Evolutionary conservation across 306 rosid genomes (phyloP).

Genomic region (Acacia melanoxylon): DNA sequence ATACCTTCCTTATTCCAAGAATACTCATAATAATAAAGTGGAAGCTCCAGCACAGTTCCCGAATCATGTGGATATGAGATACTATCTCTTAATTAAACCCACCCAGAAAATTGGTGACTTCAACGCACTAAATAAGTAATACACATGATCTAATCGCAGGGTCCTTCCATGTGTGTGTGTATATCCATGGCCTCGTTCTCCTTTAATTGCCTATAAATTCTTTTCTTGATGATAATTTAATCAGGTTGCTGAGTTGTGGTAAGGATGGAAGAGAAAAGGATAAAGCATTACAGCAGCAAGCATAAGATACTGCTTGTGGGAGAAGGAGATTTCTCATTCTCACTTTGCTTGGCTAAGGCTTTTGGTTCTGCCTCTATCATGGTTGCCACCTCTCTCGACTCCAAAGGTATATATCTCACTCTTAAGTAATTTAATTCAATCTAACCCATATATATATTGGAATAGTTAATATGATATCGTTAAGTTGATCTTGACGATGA

Average conservation of each 20-base stretch:
- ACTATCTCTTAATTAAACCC: background rate
- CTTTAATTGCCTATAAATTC: background rate
- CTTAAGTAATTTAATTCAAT: too few species aligned
- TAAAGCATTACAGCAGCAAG: slow-evolving; percentile 31
- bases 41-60: background rate
- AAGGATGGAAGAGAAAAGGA: slow-evolving; percentile 27
- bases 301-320: slow-evolving; percentile 51
- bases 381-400: slow-evolving; percentile 48
- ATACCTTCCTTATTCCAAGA: too few species aligned
- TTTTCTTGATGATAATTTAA: background rate
- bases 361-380: slow-evolving; percentile 42
- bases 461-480: too few species aligned
- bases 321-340: slow-evolving; percentile 59
- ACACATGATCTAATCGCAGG: background rate
- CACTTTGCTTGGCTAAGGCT: slow-evolving; percentile 40
- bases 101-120: background rate
- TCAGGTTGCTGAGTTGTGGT: background rate
- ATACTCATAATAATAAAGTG: background rate
- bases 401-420: slow-evolving; percentile 9
- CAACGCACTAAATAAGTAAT: background rate
- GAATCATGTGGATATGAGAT: background rate
- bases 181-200: background rate
- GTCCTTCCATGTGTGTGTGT: too few species aligned
- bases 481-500: too few species aligned
- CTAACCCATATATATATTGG: too few species aligned